Base-by-base conservation (phyloP, 352 stramenopile species). In the Phytophthora colocasiae region DNA sequence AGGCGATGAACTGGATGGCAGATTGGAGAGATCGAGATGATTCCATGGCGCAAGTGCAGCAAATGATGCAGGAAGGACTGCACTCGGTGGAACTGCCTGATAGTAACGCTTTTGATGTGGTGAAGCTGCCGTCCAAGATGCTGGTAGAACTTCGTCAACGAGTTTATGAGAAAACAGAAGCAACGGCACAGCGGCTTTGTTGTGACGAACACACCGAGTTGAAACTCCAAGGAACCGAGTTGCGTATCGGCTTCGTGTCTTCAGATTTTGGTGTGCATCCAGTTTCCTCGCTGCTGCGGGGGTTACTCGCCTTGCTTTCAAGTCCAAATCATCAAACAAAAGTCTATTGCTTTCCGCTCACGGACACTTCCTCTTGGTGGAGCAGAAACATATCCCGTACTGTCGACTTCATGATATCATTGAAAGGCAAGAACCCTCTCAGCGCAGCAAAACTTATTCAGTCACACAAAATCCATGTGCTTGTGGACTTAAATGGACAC, bases 201-300 rank as follows among this genome's bases (percentile, higher is more conserved):
- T 59, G 56, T 22, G 34, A 63, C 9, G 45, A 58, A 22, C 53
- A 53, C 6, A 52, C 39, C n/a, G 47, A 66, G n/a, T 40, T 70
- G 36, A 62, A 24, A 7, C 34, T 91, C 2, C 60, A 58, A 36
- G 73, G 78, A 0, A 49, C 66, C 1, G 59, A 73, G 22, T 51
- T 91, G 2, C 79, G 81, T 1, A 51, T 92, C 24, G 87, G 87
- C 4, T 95, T 95, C 41, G 70, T 94, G 12, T 93, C 85, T 26
- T 91, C 87, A 1, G 89, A 96, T 53, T 94, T 96, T 69, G 87
- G 86, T 8, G 55, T 95, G 3, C 89, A 96, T 57, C 89, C 89
- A 0, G 83, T 96, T 9, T 76, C 83, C 22, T 81, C 77, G 17
- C 59, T 95, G 6, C 62, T 96, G 45, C 79, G 87, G 2, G 87